Conservation (phyloP, 1,284 basidiomycete species). For the Peniophora sp. region DNA sequence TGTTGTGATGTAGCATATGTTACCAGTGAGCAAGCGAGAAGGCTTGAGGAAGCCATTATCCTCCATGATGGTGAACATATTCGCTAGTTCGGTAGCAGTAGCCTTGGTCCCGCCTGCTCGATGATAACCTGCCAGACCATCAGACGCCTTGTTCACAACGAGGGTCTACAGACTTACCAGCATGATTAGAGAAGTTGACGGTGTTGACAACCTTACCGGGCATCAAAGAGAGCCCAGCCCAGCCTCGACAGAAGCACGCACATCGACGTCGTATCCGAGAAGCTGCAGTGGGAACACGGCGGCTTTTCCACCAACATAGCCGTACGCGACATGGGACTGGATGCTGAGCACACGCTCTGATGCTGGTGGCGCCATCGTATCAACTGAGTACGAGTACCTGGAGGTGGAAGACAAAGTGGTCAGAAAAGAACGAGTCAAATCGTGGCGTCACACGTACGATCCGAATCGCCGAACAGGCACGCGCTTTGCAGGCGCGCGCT, state of each 20-base stretch:
- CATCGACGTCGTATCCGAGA: conserved; percentile 95
- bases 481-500: neutral
- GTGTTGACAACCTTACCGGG: conserved; percentile 79
- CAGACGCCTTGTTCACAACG: neutral
- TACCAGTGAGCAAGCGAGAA: conserved; percentile 66
- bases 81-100: conserved; percentile 56
- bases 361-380: conserved; percentile 18
- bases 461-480: neutral
- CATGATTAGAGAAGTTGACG: conserved; percentile 93
- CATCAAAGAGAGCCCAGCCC: neutral
- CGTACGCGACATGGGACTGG: conserved; percentile 91
- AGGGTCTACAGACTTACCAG: conserved; percentile 45
- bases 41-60: conserved; percentile 61
- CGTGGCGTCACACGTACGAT: neutral
- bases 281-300: conserved; percentile 94
- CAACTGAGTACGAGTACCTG: neutral
- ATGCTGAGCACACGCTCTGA: conserved; percentile 63
- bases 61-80: conserved; percentile 63
- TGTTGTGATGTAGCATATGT: neutral
- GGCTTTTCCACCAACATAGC: conserved; percentile 94
- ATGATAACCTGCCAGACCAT: conserved; percentile 55
- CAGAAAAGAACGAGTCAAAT: neutral
- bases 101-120: conserved; percentile 70
- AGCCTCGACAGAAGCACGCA: conserved; percentile 33
- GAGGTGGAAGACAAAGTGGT: neutral